phyloP scores from a whole-genome alignment of 441 rosid genomes.

The Francoa sonchifolia region DNA sequence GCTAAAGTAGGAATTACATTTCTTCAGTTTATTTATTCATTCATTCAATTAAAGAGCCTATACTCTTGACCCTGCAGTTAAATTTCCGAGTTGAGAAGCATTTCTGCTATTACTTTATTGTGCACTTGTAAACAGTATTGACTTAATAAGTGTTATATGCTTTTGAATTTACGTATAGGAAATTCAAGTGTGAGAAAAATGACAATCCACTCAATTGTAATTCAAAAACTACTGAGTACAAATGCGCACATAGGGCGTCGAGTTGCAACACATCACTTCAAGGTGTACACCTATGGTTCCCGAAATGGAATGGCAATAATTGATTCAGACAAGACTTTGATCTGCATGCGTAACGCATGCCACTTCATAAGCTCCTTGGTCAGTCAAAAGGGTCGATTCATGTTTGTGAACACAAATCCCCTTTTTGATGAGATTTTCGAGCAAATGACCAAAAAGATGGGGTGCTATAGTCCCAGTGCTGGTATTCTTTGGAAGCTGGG shows the following conservation, averaged over 20 bases:
- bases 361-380: constrained; percentile 62
- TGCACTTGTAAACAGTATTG: too few species aligned
- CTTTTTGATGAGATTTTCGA: constrained; percentile 73
- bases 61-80: too few species aligned
- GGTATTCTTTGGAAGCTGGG: constrained; percentile 62
- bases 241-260: constrained; percentile 80
- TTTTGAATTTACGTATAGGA: too few species aligned
- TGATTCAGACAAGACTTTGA: constrained; percentile 80
- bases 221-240: constrained; percentile 77
- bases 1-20: too few species aligned
- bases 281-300: constrained; percentile 57
- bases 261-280: constrained; percentile 68
- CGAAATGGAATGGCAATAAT: constrained; percentile 56
- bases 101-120: too few species aligned
- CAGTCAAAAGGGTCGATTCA: constrained; percentile 42
- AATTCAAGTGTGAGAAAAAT: constrained; percentile 22
- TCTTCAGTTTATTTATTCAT: too few species aligned
- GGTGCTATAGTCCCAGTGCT: constrained; percentile 50
- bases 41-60: too few species aligned
- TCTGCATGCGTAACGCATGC: constrained; percentile 82
- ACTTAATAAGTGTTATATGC: too few species aligned
- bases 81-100: too few species aligned
- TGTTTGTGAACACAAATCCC: constrained; percentile 89
- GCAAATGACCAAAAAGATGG: constrained; percentile 67
- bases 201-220: constrained; percentile 79